Conservation (phyloP, 129 eudicot genomes). For the Pseudognaphalium luteoalbum region DNA sequence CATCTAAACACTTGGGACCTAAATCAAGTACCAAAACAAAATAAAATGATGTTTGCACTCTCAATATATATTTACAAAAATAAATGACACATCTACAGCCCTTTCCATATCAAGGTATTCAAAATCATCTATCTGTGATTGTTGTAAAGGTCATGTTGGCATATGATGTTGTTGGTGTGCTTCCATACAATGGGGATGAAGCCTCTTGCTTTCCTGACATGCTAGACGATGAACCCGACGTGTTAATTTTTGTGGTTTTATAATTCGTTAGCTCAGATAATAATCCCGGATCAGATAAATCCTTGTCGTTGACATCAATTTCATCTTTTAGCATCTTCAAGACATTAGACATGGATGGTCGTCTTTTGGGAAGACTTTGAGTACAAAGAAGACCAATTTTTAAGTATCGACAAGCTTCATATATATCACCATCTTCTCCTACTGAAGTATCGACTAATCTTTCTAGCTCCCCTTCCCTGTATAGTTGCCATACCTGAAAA, state of each 20-base stretch:
- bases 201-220: conserved; percentile 35
- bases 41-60: background rate
- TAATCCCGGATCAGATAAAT: conserved; percentile 55
- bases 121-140: conserved; percentile 41
- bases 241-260: conserved; percentile 30
- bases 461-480: conserved; percentile 48
- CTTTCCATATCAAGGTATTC: background rate
- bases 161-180: conserved; percentile 33
- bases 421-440: conserved; percentile 44
- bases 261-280: conserved; percentile 40
- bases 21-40: conserved; percentile 12
- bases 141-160: conserved; percentile 64
- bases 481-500: conserved; percentile 70
- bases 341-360: conserved; percentile 77
- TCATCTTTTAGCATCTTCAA: conserved; percentile 60
- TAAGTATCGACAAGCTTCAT: conserved; percentile 58
- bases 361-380: conserved; percentile 61
- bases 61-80: conserved; percentile 13
- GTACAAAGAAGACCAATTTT: conserved; percentile 79
- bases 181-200: conserved; percentile 33
- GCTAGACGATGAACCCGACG: conserved; percentile 38
- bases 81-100: background rate
- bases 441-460: conserved; percentile 52
- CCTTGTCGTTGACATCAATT: conserved; percentile 43
- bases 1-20: background rate